Conservation (phyloP, 192 early-diverging fungal genomes). For the Glomus cerebriforme region DNA sequence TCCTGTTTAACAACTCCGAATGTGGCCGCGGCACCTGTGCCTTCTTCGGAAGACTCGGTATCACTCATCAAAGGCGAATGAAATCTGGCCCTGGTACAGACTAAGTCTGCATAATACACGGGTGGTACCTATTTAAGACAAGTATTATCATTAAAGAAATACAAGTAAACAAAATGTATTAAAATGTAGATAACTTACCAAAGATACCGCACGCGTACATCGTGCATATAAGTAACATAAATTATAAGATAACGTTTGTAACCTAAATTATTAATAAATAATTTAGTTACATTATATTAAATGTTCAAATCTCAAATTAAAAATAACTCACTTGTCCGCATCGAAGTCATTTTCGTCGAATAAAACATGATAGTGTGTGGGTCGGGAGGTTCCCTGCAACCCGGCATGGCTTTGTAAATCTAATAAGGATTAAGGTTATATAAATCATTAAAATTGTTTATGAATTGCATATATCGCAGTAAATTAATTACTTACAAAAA, state of each 20-base stretch:
- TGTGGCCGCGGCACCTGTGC: background rate
- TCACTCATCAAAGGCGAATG: conserved; percentile 65
- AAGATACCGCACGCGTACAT: conserved; percentile 83
- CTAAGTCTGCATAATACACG: conserved; percentile 93
- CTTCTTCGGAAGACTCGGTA: conserved; percentile 36
- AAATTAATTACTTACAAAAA: conserved; percentile 59
- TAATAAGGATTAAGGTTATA: background rate
- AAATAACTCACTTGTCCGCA: conserved; percentile 50
- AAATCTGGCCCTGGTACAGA: conserved; percentile 85
- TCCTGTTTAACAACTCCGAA: conserved; percentile 46
- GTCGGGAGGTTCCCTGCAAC: conserved; percentile 92
- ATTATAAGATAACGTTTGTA: conserved; percentile 90
- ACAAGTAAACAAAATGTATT: background rate
- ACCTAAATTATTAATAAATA: conserved; percentile 18
- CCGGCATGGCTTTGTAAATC: conserved; percentile 87
- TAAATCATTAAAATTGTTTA: background rate
- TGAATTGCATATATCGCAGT: background rate
- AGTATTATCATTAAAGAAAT: background rate
- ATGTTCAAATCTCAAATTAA: background rate
- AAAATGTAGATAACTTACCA: conserved; percentile 39
- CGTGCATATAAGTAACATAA: conserved; percentile 91
- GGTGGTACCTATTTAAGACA: conserved; percentile 58
- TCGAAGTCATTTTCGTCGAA: conserved; percentile 84
- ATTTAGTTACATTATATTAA: background rate
- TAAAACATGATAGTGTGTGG: conserved; percentile 91